Evolutionary conservation across 345 rosid genomes (phyloP).

Genomic region (Hibiscus trionum): DNA sequence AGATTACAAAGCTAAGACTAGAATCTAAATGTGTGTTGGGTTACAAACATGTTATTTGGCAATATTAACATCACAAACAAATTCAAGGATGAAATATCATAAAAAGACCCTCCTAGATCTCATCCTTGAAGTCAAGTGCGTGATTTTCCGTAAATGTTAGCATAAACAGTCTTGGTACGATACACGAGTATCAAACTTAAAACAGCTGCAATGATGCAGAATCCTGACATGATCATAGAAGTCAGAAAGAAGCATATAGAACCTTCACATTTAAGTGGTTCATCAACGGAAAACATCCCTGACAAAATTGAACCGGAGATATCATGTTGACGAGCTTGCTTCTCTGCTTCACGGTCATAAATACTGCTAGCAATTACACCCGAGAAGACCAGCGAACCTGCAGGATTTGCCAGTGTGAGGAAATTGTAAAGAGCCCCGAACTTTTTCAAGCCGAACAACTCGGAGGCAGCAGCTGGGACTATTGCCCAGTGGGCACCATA

Average conservation of each 20-base stretch:
- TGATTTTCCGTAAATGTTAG: constrained; percentile 67
- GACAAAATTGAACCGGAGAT: no score
- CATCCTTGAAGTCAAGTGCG: constrained; percentile 20
- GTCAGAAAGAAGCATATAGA: constrained; percentile 84
- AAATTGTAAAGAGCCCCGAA: no score
- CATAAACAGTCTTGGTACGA: constrained; percentile 70
- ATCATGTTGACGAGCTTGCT: not conserved
- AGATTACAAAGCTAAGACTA: not conserved
- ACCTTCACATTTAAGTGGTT: constrained; percentile 63
- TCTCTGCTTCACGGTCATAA: no score
- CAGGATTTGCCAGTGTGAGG: no score
- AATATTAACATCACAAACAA: not conserved
- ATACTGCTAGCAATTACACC: no score
- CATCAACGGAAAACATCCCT: constrained; percentile 19
- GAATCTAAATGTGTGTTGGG: no score
- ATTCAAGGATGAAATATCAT: not conserved
- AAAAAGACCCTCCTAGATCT: not conserved
- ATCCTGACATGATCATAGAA: constrained; percentile 86
- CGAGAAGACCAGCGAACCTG: no score
- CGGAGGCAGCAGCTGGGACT: no score
- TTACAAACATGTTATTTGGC: not conserved
- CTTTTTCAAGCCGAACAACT: no score
- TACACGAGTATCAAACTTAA: constrained; percentile 78
- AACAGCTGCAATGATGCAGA: constrained; percentile 52
- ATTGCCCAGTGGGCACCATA: no score